Conservation (phyloP, 2,329 filamentous ascomycete genomes). For the Botrytis sinoallii region DNA sequence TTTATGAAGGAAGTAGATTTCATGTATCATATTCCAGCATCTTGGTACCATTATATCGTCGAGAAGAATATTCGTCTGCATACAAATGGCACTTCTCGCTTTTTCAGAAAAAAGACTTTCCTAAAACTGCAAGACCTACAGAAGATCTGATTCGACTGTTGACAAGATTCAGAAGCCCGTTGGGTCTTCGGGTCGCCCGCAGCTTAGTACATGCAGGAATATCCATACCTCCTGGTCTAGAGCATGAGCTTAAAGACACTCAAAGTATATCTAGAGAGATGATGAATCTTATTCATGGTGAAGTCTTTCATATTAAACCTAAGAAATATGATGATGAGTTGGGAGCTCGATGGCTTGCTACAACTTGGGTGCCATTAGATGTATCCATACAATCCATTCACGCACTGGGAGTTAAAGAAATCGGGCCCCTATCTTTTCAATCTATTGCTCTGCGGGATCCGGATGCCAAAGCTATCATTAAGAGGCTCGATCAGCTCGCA, state of each 20-base stretch:
- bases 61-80: conserved; percentile 41
- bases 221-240: conserved; percentile 25
- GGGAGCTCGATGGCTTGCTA: conserved; percentile 79
- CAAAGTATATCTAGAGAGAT: conserved; percentile 34
- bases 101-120: conserved; percentile 42
- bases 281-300: conserved; percentile 37
- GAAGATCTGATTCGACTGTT: conserved; percentile 43
- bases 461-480: conserved; percentile 52
- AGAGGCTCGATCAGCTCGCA: conserved; percentile 59
- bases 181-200: conserved; percentile 29
- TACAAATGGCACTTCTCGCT: conserved; percentile 47
- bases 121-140: conserved; percentile 39
- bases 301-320: conserved; percentile 34
- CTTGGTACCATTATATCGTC: conserved; percentile 42
- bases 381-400: conserved; percentile 67
- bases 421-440: conserved; percentile 75
- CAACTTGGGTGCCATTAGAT: conserved; percentile 68
- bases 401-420: conserved; percentile 66
- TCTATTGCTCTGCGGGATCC: conserved; percentile 68
- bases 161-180: conserved; percentile 35
- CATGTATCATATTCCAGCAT: conserved; percentile 44
- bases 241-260: conserved; percentile 20
- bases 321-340: conserved; percentile 64
- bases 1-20: conserved; percentile 41
- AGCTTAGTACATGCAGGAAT: conserved; percentile 32